Conservation (phyloP, 371 early-diverging fungal species). For the Rhizopus sp. region DNA sequence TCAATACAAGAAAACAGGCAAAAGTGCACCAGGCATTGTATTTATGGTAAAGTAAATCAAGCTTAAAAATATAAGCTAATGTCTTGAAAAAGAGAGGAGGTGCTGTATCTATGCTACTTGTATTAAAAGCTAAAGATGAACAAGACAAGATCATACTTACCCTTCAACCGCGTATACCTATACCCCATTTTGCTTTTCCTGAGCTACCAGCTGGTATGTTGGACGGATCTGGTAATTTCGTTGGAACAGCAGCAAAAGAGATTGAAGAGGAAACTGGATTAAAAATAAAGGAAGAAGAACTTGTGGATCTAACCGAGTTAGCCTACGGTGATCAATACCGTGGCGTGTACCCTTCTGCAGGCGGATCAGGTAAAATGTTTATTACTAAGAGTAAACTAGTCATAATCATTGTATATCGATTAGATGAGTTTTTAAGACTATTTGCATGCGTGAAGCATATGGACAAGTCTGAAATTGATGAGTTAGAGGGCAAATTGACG, state of each 20-base stretch:
- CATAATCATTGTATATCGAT: not conserved
- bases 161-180: slow-evolving; percentile 76
- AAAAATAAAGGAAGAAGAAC: slow-evolving; percentile 56
- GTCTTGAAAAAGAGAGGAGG: slow-evolving; percentile 66
- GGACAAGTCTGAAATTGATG: slow-evolving; percentile 48
- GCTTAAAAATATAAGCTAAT: not conserved
- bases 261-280: slow-evolving; percentile 72
- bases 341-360: slow-evolving; percentile 78
- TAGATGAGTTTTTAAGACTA: slow-evolving; percentile 77
- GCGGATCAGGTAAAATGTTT: slow-evolving; percentile 59
- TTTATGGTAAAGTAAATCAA: slow-evolving; percentile 62
- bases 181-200: slow-evolving; percentile 58
- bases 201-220: slow-evolving; percentile 91
- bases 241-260: slow-evolving; percentile 68
- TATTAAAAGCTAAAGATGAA: slow-evolving; percentile 49
- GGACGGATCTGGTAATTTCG: slow-evolving; percentile 77
- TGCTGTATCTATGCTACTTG: slow-evolving; percentile 70
- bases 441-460: slow-evolving; percentile 69
- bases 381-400: not conserved
- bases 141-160: slow-evolving; percentile 64
- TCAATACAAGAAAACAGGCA: slow-evolving; percentile 45
- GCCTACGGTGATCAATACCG: slow-evolving; percentile 54
- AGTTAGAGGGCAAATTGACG: slow-evolving; percentile 65
- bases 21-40: slow-evolving; percentile 71
- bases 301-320: slow-evolving; percentile 68